These are phyloP conservation scores for Linaria vulgaris DNA, from an alignment of 257 asterid genomes.

Conservation along the genomic window DNA sequence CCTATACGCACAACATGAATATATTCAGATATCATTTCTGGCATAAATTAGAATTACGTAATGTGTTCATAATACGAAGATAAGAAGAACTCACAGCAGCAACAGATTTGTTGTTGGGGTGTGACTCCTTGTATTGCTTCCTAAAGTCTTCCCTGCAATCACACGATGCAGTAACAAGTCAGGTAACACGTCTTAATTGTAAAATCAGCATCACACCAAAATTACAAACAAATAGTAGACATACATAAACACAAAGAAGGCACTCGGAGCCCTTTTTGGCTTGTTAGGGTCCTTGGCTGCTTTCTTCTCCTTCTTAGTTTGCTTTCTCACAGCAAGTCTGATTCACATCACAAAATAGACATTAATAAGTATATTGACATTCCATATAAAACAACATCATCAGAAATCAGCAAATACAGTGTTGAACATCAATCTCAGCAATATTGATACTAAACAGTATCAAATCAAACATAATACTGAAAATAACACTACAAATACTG, in stretches of 20 bases:
- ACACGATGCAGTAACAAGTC: not conserved
- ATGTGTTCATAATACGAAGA: not conserved
- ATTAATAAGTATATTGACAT: not conserved
- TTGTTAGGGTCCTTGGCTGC: conserved; percentile 72
- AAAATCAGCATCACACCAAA: not conserved
- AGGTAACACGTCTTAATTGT: not conserved
- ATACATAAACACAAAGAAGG: conserved; percentile 72
- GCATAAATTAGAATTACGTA: not conserved
- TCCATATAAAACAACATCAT: not conserved
- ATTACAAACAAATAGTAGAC: conserved; percentile 2
- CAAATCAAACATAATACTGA: not conserved
- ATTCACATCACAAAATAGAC: conserved; percentile 18
- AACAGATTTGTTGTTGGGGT: conserved; percentile 68
- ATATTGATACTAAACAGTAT: too few relatives aligned
- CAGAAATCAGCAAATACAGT: not conserved
- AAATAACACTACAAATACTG: not conserved
- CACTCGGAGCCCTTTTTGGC: conserved; percentile 73
- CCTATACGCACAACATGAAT: conserved; percentile 33
- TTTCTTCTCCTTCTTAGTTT: conserved; percentile 44
- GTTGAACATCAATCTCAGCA: not conserved
- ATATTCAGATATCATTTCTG: not conserved
- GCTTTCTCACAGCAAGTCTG: conserved; percentile 61
- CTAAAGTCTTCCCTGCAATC: conserved; percentile 61
- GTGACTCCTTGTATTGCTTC: conserved; percentile 52
- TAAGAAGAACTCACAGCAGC: conserved; percentile 50